Evolutionary conservation across 2,329 filamentous ascomycete species (phyloP).

Genomic region (Trichophaea hybrida): DNA sequence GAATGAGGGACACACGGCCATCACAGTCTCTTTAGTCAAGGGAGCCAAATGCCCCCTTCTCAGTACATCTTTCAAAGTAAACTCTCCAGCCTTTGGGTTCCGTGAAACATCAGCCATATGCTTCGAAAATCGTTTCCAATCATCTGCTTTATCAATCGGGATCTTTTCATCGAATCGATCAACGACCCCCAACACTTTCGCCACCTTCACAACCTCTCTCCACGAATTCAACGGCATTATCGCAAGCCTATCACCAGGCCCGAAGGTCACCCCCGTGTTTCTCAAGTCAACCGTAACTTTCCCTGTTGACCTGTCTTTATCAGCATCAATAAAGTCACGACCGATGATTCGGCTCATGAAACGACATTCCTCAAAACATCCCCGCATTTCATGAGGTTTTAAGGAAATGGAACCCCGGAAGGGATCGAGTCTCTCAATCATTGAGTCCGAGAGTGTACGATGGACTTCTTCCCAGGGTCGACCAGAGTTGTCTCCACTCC

Average conservation of each 20-base stretch:
- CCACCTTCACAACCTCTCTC: conserved; percentile 43
- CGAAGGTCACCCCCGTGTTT: conserved; percentile 41
- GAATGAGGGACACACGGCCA: conserved; percentile 29
- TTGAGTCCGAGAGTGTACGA: conserved; percentile 39
- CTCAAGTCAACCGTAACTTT: conserved; percentile 40
- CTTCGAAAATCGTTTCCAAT: conserved; percentile 37
- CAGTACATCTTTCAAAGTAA: conserved; percentile 39
- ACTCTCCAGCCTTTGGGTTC: conserved; percentile 18
- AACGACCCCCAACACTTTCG: conserved; percentile 39
- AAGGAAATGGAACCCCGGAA: conserved; percentile 36
- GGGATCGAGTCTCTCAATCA: conserved; percentile 41
- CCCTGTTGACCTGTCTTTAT: conserved; percentile 36
- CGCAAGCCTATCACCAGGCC: conserved; percentile 40
- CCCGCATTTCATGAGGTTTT: conserved; percentile 42
- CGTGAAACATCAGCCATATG: conserved; percentile 34
- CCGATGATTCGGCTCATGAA: conserved; percentile 37
- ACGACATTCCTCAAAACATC: conserved; percentile 42
- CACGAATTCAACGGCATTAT: conserved; percentile 43
- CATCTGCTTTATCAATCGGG: conserved; percentile 29
- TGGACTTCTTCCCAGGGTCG: conserved; percentile 41
- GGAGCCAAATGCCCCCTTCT: conserved; percentile 40
- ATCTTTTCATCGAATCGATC: conserved; percentile 35
- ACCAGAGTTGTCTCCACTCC: conserved; percentile 32
- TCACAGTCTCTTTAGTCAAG: conserved; percentile 39
- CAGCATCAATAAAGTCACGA: conserved; percentile 36